phyloP scores from a whole-genome alignment of 345 rosid species.

The Linum tenue region DNA sequence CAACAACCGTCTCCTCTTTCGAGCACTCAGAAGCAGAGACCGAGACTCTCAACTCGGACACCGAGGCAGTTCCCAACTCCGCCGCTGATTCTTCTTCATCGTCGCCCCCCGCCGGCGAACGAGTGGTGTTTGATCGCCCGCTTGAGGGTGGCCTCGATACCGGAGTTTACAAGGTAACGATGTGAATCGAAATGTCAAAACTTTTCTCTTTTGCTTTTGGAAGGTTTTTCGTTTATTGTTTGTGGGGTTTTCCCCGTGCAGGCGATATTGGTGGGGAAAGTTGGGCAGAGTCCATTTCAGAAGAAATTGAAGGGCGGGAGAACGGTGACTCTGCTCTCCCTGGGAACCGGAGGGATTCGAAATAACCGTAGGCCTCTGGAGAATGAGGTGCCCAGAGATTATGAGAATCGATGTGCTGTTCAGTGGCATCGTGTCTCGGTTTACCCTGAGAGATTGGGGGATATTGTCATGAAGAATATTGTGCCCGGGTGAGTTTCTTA shows the following conservation, averaged over 20 bases:
- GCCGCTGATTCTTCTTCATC: conserved; percentile 13
- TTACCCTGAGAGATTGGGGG: conserved; percentile 53
- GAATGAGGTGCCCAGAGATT: conserved; percentile 66
- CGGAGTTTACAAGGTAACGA: conserved; percentile 65
- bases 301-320: conserved; percentile 65
- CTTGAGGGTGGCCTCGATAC: conserved; percentile 71
- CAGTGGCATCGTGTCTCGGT: conserved; percentile 94
- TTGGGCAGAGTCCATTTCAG: conserved; percentile 69
- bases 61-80: conserved; percentile 20
- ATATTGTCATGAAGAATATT: conserved; percentile 44
- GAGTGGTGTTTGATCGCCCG: conserved; percentile 34
- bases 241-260: conserved; percentile 15
- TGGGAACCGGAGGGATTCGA: conserved; percentile 83
- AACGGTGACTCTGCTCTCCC: conserved; percentile 46
- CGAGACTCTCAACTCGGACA: conserved; percentile 27
- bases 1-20: conserved; percentile 28
- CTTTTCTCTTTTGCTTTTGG: background rate
- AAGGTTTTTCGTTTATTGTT: background rate
- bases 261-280: conserved; percentile 93
- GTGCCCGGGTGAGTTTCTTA: conserved; percentile 66
- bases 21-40: conserved; percentile 7
- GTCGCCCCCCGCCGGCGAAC: conserved; percentile 15
- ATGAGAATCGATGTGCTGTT: conserved; percentile 51
- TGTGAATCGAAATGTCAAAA: background rate
- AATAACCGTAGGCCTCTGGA: conserved; percentile 63